A percentile compares a stretch with the other conserved stretches of the same genome.
Conservation (phyloP, 2,329 filamentous ascomycete species). For the Colletotrichum lentis region DNA sequence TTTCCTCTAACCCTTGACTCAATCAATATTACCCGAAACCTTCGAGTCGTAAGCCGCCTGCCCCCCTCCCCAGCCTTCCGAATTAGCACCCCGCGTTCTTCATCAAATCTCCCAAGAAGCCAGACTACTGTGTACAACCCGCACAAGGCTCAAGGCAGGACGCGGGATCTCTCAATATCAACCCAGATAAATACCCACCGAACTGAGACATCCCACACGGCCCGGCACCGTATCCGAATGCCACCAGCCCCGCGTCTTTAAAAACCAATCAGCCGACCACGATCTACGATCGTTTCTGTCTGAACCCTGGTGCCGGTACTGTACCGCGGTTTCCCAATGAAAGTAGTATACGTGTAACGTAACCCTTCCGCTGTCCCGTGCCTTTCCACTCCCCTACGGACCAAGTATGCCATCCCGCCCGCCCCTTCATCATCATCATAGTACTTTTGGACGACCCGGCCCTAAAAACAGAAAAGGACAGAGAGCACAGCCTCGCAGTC, state of each 20-base stretch:
- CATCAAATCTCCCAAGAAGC: neutral
- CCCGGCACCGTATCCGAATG: conserved; percentile 19
- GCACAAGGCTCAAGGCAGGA: neutral
- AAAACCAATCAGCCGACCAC: neutral
- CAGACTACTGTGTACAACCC: neutral
- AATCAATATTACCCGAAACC: neutral
- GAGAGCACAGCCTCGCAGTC: neutral
- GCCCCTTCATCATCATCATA: neutral
- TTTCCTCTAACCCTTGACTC: neutral
- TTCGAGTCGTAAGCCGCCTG: too few species aligned
- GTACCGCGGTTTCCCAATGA: neutral
- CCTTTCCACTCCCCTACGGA: neutral
- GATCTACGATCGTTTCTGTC: neutral
- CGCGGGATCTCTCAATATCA: neutral
- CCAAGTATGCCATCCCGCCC: neutral
- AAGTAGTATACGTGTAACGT: neutral
- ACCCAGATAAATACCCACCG: conserved; percentile 15
- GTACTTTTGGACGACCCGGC: neutral
- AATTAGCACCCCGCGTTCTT: neutral
- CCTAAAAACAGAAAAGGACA: neutral
- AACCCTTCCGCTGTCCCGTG: neutral
- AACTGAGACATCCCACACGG: conserved; percentile 26
- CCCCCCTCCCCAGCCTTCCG: neutral
- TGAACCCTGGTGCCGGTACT: neutral
- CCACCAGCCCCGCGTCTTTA: conserved; percentile 24